These are phyloP conservation scores for Salvia rosmarinus DNA, from an alignment of 257 asterid genomes.

Conservation along the genomic window DNA sequence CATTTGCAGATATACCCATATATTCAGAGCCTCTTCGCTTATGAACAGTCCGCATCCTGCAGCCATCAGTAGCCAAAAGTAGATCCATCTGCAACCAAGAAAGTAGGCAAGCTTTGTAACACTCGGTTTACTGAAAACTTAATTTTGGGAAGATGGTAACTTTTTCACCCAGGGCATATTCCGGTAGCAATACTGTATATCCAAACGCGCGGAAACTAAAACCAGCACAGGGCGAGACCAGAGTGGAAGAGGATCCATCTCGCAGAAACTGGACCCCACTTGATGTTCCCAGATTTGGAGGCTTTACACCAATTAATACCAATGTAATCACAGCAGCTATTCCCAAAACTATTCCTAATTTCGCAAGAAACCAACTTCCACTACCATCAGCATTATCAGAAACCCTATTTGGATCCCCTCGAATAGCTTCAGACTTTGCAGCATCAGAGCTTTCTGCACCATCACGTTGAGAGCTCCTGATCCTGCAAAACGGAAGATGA, in stretches of 20 bases:
- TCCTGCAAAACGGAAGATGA: slow-evolving; percentile 43
- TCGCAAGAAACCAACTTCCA: slow-evolving; percentile 61
- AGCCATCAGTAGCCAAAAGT: slow-evolving; percentile 94
- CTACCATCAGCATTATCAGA: slow-evolving; percentile 35
- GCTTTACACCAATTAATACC: slow-evolving; percentile 51
- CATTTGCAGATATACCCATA: slow-evolving; percentile 67
- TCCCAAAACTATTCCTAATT: slow-evolving; percentile 61
- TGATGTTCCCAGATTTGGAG: slow-evolving; percentile 53
- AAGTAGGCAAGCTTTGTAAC: slow-evolving; percentile 2
- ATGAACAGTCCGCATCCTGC: slow-evolving; percentile 87
- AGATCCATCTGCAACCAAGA: slow-evolving; percentile 74
- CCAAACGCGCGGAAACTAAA: slow-evolving; percentile 78
- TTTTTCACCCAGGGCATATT: slow-evolving; percentile 75
- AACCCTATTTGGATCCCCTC: slow-evolving; percentile 39
- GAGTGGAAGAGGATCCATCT: slow-evolving; percentile 49
- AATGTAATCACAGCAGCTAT: slow-evolving; percentile 68
- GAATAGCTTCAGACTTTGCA: too few relatives aligned
- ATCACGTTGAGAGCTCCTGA: slow-evolving; percentile 48
- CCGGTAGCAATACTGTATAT: slow-evolving; percentile 70
- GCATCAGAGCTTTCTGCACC: slow-evolving; percentile 42
- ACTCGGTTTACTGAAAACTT: background rate
- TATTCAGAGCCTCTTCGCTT: slow-evolving; percentile 89
- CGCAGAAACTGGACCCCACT: slow-evolving; percentile 53
- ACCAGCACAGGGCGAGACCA: slow-evolving; percentile 48
- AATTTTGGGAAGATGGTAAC: slow-evolving; percentile 10